These are phyloP conservation scores for Monosporascus sp. DNA, from an alignment of 2,329 filamentous ascomycete genomes.

Conservation along the genomic window DNA sequence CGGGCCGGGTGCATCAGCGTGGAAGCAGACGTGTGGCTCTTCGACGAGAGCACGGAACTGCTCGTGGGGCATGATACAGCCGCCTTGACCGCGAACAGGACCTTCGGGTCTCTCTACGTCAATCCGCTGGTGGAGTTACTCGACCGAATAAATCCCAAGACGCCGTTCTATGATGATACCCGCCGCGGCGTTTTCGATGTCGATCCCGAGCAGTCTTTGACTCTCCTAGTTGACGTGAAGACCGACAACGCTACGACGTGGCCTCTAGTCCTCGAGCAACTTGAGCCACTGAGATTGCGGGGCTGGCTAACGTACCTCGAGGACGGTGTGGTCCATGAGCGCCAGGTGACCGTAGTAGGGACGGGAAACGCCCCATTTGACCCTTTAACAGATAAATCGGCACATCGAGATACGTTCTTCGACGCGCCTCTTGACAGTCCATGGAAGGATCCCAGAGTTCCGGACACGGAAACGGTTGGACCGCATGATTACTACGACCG, in stretches of 20 bases:
- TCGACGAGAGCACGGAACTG: conserved; percentile 40
- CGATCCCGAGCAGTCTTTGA: conserved; percentile 47
- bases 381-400: conserved; percentile 44
- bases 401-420: conserved; percentile 58
- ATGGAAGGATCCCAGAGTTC: conserved; percentile 29
- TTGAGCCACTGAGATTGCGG: conserved; percentile 52
- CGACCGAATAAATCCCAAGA: conserved; percentile 44
- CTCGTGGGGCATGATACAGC: conserved; percentile 59
- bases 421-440: conserved; percentile 54
- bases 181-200: conserved; percentile 52
- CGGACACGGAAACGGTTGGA: conserved; percentile 4
- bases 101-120: conserved; percentile 59
- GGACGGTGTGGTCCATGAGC: conserved; percentile 41
- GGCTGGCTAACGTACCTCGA: conserved; percentile 53
- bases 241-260: conserved; percentile 47
- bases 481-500: conserved; percentile 31
- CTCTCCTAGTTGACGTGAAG: conserved; percentile 68
- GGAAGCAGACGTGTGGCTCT: conserved; percentile 66
- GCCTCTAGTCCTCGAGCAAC: conserved; percentile 46
- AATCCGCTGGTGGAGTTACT: conserved; percentile 58
- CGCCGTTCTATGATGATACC: conserved; percentile 39
- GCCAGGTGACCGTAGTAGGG: conserved; percentile 63
- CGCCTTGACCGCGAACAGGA: conserved; percentile 49
- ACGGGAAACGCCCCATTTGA: conserved; percentile 61
- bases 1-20: conserved; percentile 55